Percentiles rank a stretch among this genome's conserved stretches.
Evolutionary conservation across 2,329 filamentous ascomycete genomes (phyloP).

Genomic region (Alternaria conjuncta): DNA sequence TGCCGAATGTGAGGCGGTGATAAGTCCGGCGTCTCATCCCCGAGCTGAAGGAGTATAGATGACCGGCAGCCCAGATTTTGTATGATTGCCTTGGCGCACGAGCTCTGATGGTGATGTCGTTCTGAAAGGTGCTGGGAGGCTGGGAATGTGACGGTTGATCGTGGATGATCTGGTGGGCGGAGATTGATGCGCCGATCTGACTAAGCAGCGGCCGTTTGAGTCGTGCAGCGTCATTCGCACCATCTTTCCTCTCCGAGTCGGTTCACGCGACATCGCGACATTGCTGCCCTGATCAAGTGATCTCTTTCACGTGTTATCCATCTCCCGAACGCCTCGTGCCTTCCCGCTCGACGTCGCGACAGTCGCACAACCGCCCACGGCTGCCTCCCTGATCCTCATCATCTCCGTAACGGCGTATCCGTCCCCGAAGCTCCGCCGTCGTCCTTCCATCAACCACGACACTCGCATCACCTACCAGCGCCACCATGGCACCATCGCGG

Average conservation of each 20-base stretch:
- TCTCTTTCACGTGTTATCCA: background rate
- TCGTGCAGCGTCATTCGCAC: constrained; percentile 22
- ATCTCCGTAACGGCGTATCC: constrained; percentile 10
- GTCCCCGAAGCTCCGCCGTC: constrained; percentile 2
- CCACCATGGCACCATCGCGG: constrained; percentile 38
- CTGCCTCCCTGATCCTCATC: constrained; percentile 4
- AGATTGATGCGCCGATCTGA: background rate
- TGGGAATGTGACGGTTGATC: background rate
- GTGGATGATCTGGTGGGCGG: background rate
- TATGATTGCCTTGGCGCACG: background rate
- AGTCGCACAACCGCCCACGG: background rate
- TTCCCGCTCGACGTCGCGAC: background rate
- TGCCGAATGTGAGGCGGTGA: background rate
- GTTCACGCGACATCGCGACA: constrained; percentile 24
- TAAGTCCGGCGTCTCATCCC: background rate
- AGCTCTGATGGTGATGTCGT: background rate
- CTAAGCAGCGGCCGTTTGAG: constrained; percentile 17
- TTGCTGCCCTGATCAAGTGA: constrained; percentile 17
- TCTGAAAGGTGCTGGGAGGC: background rate
- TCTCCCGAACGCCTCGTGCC: background rate
- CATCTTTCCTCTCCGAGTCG: constrained; percentile 14
- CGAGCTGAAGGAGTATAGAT: background rate
- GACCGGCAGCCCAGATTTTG: background rate
- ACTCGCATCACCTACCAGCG: constrained; percentile 19
- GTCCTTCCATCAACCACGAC: constrained; percentile 10